A percentile compares a stretch with the other conserved stretches of the same genome.
Conservation (phyloP, 371 early-diverging fungal species). For the Lichtheimia ornata region DNA sequence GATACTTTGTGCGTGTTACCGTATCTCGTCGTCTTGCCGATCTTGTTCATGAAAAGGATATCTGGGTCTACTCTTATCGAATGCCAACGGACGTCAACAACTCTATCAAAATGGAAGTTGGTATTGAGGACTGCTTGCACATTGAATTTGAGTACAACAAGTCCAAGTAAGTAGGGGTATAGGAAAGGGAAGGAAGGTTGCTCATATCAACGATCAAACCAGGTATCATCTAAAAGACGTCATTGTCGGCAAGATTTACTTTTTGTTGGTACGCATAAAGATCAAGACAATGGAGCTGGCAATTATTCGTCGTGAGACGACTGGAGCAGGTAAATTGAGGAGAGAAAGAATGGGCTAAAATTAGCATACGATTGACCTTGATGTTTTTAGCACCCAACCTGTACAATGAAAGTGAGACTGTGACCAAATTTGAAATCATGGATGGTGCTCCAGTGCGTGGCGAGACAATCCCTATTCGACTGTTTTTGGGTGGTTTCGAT, state of each 20-base stretch:
- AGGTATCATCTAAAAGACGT: conserved; percentile 95
- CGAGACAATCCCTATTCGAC: conserved; percentile 97
- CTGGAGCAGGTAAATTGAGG: conserved; percentile 67
- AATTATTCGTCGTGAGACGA: conserved; percentile 96
- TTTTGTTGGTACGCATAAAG: conserved; percentile 97
- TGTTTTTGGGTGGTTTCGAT: conserved; percentile 96
- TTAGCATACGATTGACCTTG: not conserved
- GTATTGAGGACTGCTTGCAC: conserved; percentile 94
- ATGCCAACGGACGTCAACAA: conserved; percentile 85
- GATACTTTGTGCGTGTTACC: conserved; percentile 88
- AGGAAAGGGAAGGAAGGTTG: not conserved
- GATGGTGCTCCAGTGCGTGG: conserved; percentile 98
- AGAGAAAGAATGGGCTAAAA: not conserved
- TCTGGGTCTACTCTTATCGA: conserved; percentile 91
- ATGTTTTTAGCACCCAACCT: conserved; percentile 78
- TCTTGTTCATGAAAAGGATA: conserved; percentile 72
- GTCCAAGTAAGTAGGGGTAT: conserved; percentile 63
- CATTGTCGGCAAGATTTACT: conserved; percentile 98
- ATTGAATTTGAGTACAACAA: conserved; percentile 96
- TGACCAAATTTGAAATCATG: conserved; percentile 99
- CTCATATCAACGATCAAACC: not conserved
- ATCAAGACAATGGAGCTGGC: conserved; percentile 99
- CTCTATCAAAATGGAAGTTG: conserved; percentile 95
- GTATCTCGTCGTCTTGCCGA: conserved; percentile 78
- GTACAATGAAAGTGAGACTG: conserved; percentile 97